Percentiles rank a stretch among this genome's conserved stretches.
phyloP scores from a whole-genome alignment of 139 green algal genomes.

The Prasinococcaceae sp. region DNA sequence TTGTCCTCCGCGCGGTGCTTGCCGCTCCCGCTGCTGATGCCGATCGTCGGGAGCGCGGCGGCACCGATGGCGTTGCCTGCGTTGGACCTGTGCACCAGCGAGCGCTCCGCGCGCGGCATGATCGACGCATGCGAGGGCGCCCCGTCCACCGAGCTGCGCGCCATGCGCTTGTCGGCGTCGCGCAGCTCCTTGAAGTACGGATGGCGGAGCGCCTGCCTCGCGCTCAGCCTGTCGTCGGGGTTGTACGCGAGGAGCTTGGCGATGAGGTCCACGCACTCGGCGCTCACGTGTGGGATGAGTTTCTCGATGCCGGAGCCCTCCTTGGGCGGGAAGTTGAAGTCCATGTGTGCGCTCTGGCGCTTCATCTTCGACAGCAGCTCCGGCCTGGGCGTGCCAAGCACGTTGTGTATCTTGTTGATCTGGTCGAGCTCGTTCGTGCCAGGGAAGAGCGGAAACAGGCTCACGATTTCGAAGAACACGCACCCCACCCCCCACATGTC shows the following conservation, averaged over 20 bases:
- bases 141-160: too few species aligned
- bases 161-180: slow-evolving; percentile 47
- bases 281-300: slow-evolving; percentile 49
- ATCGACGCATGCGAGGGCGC: too few species aligned
- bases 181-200: slow-evolving; percentile 56
- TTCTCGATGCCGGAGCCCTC: slow-evolving; percentile 39
- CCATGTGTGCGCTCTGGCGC: slow-evolving; percentile 37
- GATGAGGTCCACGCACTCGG: slow-evolving; percentile 55
- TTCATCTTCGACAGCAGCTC: slow-evolving; percentile 64
- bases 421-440: slow-evolving; percentile 58
- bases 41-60: too few species aligned
- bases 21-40: too few species aligned
- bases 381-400: slow-evolving; percentile 52
- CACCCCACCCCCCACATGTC: slow-evolving; percentile 79
- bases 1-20: too few species aligned
- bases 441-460: slow-evolving; percentile 41
- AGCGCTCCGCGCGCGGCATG: too few species aligned
- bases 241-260: slow-evolving; percentile 65
- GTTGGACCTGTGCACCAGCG: too few species aligned
- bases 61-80: too few species aligned
- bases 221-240: slow-evolving; percentile 52
- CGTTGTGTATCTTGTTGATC: slow-evolving; percentile 70
- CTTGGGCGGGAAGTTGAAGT: slow-evolving; percentile 52
- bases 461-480: slow-evolving; percentile 65
- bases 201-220: slow-evolving; percentile 51